Evolutionary conservation across 208 protist species (phyloP), one percentile per base, ranked within the genome.

Genomic region (Porcisia hertigi): DNA sequence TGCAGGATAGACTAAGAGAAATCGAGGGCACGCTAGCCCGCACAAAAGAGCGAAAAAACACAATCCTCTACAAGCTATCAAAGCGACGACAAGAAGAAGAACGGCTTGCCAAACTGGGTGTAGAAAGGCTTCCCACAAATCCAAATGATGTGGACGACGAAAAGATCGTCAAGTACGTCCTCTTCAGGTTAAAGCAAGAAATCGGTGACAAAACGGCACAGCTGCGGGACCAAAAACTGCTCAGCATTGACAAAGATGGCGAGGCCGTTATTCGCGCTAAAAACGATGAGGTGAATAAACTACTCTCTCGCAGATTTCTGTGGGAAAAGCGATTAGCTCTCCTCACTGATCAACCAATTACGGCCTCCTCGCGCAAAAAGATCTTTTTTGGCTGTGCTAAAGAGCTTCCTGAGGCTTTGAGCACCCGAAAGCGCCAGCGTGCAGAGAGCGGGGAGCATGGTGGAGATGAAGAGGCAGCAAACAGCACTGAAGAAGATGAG

Each of bases 11-110:
- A 34, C 71, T 94, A n/a, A 69, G 85, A 4, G 90, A 96, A 80
- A 96, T 96, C 30, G 90, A 94, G 83, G 92, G 92, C 57, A 96
- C 88, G 34, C 86, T 96, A 59, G 90, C 92, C 54, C 83, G 92
- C 8, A 92, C 87, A 54, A 92, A 86, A 47, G 88, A 96, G 69
- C 60, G 92, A 9, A 92, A 94, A 73, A 92, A 90, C 52, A 96
- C 92, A 6, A 88, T 96, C 64, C 75, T 96, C 18, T 96, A 94
- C 87, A 92, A 92, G 64, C 69, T 91, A 57, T 71, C 82, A 14
- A 92, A 93, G 75, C 80, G 80, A 5, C 87, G 88, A 30, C 71
- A 82, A 43, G 83, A 93, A 53, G 85, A 94, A 73, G 83, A 94
- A 71, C 81, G 84, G 20, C 84, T 96, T 39, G 85, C 87, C 1